Evolutionary conservation across 352 stramenopile species (phyloP).

Genomic region (Phytophthora aleatoria): DNA sequence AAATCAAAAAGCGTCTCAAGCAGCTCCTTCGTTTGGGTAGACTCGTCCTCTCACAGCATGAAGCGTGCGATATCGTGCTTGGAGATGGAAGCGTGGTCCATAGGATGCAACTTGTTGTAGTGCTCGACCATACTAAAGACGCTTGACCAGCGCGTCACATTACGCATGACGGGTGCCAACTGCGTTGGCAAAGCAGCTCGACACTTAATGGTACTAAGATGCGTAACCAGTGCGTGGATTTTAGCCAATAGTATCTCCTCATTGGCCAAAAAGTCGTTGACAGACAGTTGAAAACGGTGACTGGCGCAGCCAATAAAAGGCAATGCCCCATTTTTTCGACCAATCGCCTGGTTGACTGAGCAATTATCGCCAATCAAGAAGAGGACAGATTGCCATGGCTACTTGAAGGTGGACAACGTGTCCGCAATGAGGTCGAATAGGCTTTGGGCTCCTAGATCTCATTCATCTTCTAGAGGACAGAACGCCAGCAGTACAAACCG

Average conservation of each 20-base stretch:
- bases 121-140: no score
- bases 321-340: not conserved
- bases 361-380: constrained; percentile 4
- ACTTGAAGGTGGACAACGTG: not conserved
- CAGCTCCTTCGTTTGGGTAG: no score
- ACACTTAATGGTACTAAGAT: no score
- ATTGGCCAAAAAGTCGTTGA: not conserved
- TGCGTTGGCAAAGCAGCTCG: no score
- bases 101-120: no score
- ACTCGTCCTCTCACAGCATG: no score
- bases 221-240: not conserved
- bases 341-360: not conserved
- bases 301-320: not conserved
- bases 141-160: no score
- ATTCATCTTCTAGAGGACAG: not conserved
- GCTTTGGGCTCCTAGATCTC: not conserved
- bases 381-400: not conserved
- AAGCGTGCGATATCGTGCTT: no score
- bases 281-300: not conserved
- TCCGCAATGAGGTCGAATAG: not conserved
- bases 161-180: no score
- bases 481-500: no score
- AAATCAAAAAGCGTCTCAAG: not conserved
- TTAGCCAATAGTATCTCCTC: not conserved
- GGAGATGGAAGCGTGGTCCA: no score